A percentile compares a stretch with the other conserved stretches of the same genome.
Evolutionary conservation across 495 filamentous ascomycete species (phyloP).

Genomic region (Aspergillus indologenus): DNA sequence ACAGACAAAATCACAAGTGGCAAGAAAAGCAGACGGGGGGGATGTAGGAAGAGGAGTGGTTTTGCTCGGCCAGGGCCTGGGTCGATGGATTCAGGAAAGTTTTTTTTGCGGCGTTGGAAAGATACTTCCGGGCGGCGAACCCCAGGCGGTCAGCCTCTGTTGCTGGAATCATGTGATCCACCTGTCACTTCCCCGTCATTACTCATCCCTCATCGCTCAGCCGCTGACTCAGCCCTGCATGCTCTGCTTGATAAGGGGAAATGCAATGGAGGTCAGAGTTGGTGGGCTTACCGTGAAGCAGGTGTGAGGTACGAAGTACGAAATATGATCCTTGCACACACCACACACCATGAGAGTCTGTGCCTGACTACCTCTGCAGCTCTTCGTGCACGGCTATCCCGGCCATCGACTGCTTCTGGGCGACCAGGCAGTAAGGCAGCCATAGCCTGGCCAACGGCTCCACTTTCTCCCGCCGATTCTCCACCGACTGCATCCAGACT

Average conservation of each 20-base stretch:
- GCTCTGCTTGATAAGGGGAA: too few species aligned
- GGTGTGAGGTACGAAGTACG: too few species aligned
- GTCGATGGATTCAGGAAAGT: neutral
- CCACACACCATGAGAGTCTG: too few species aligned
- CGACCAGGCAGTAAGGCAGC: neutral
- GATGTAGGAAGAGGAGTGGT: neutral
- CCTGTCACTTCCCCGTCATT: too few species aligned
- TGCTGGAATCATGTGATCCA: slow-evolving; percentile 1
- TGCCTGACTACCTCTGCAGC: too few species aligned
- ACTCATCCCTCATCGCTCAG: too few species aligned
- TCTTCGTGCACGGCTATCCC: too few species aligned
- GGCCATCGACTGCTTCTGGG: too few species aligned
- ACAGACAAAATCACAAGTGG: neutral
- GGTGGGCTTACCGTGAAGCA: too few species aligned
- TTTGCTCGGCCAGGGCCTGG: neutral
- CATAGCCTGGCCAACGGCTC: neutral
- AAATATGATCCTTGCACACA: too few species aligned
- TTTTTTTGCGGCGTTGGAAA: slow-evolving; percentile 4
- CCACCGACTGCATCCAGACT: neutral
- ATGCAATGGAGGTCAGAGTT: too few species aligned
- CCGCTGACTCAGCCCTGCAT: too few species aligned
- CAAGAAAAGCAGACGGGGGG: neutral
- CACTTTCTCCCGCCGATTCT: neutral
- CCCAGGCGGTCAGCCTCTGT: neutral
- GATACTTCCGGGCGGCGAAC: slow-evolving; percentile 3